Evolutionary conservation across 345 rosid species (phyloP), one percentile per base, ranked within the genome.

Genomic region (Pistacia integerrima): DNA sequence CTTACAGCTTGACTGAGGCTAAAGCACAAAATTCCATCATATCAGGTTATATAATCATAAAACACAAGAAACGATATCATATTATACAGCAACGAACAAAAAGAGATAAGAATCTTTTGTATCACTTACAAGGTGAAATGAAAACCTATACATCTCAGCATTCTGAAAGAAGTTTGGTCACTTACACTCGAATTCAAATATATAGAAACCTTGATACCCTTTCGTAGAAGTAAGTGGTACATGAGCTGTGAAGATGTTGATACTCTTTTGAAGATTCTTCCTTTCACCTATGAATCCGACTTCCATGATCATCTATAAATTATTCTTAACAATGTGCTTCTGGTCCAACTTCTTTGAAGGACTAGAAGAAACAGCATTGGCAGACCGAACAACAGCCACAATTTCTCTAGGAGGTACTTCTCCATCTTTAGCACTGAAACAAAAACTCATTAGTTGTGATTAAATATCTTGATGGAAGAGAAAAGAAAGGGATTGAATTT

Each of bases 341-440:
- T 89, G 94, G 52, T 88, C 90, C 86, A 89, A 78, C 63, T 66
- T 77, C 60, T 80, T 84, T 8, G 84, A 78, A 69, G 76, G 59
- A 68, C 80, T 70, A 28, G 85, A 73, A 55, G 85, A 78, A 67
- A 51, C 51, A 44, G 84, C 87, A 82, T 77, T 78, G 22, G 80
- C 83, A 44, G 94, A 94, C 51, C 92, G 90, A 79, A 91, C 69
- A 82, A 89, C 94, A 9, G 95, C 97, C 59, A 91, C 90, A 65
- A 93, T 83, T 70, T 84, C 82, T 35, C 48, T n/a, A 1, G 92
- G 94, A 38, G 86, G 88, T 64, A 60, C 67, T 60, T 63, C 72
- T 55, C 91, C 92, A 84, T 88, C 93, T 73, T n/a, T 49, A 20
- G 36, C 77, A 75, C 61, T 63, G 58, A 62, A 49, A 83, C 46